Percentiles rank a stretch among this genome's conserved stretches.
These are phyloP conservation scores for Colletotrichum kahawae DNA, from an alignment of 2,329 filamentous ascomycete species.

Conservation along the genomic window DNA sequence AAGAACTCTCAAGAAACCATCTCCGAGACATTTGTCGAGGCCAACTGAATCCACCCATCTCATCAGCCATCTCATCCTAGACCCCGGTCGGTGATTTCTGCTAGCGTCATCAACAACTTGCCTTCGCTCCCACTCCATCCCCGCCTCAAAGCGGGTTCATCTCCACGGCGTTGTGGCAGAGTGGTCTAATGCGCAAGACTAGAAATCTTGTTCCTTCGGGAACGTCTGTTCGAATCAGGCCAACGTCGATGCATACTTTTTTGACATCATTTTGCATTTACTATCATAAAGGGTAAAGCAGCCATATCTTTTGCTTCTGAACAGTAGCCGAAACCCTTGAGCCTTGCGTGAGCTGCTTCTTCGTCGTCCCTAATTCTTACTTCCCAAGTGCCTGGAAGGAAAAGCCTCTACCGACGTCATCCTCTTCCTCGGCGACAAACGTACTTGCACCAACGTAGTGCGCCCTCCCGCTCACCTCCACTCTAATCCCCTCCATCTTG, in stretches of 20 bases:
- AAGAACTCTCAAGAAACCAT: background rate
- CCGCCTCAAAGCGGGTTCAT: background rate
- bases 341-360: background rate
- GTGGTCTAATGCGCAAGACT: conserved; percentile 22
- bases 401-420: conserved; percentile 7
- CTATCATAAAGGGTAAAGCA: background rate
- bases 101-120: background rate
- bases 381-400: background rate
- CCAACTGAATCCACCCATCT: background rate
- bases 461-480: conserved; percentile 3
- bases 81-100: background rate
- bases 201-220: conserved; percentile 23
- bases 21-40: background rate
- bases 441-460: conserved; percentile 8
- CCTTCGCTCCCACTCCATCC: background rate
- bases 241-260: conserved; percentile 4
- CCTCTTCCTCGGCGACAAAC: background rate
- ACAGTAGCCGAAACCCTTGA: background rate
- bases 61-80: background rate
- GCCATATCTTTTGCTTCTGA: background rate
- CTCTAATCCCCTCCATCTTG: background rate
- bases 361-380: background rate
- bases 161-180: conserved; percentile 17
- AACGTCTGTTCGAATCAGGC: conserved; percentile 22
- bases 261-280: background rate